Conservation (phyloP, 2,329 filamentous ascomycete genomes). For the Stylonectria norvegica region DNA sequence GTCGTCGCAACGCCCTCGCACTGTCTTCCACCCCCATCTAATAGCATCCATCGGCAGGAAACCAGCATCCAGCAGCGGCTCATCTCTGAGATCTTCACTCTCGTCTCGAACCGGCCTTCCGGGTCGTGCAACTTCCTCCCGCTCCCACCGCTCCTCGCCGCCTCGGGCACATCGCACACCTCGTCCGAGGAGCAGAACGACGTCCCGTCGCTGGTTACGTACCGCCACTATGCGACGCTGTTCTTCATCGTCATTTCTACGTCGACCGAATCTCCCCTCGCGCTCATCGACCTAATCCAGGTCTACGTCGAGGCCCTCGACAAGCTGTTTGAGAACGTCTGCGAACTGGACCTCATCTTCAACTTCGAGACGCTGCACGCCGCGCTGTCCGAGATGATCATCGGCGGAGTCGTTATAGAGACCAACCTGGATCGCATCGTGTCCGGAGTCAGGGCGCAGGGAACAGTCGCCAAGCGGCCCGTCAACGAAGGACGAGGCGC, state of each 20-base stretch:
- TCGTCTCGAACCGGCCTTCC: conserved; percentile 86
- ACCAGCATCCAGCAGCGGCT: conserved; percentile 95
- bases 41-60: conserved; percentile 58
- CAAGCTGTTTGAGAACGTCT: conserved; percentile 95
- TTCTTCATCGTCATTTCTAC: conserved; percentile 99
- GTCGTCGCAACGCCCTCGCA: conserved; percentile 4
- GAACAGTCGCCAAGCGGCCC: conserved; percentile 72
- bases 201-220: conserved; percentile 91
- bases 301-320: conserved; percentile 97
- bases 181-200: conserved; percentile 74
- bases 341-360: conserved; percentile 97
- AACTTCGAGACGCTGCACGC: conserved; percentile 97
- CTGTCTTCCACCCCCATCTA: too few species aligned
- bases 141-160: conserved; percentile 62
- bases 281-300: conserved; percentile 93
- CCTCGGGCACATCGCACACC: conserved; percentile 60
- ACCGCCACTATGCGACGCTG: conserved; percentile 95
- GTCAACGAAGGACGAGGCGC: conserved; percentile 62
- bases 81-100: conserved; percentile 94
- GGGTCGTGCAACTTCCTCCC: conserved; percentile 97
- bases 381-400: conserved; percentile 87
- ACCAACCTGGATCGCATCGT: conserved; percentile 87
- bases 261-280: conserved; percentile 90
- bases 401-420: conserved; percentile 91
- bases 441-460: conserved; percentile 74